Evolutionary conservation across 2,329 filamentous ascomycete species (phyloP).

Genomic region (Penicillium sp.): DNA sequence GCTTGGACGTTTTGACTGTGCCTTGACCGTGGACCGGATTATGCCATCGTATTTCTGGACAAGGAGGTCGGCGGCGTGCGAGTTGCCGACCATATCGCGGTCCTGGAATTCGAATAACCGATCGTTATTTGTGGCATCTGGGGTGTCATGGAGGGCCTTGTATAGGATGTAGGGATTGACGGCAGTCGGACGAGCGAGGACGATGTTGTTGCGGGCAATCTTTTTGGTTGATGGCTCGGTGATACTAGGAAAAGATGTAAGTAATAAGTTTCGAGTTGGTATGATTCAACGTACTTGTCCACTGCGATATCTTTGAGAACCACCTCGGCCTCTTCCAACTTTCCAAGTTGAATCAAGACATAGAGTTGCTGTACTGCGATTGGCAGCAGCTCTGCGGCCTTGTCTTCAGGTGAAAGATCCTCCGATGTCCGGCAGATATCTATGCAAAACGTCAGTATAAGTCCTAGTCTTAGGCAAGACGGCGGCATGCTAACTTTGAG

Average conservation of each 20-base stretch:
- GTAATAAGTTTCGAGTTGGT: not conserved
- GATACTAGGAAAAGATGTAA: conserved; percentile 44
- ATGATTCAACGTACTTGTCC: conserved; percentile 45
- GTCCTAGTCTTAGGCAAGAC: not conserved
- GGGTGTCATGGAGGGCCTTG: conserved; percentile 55
- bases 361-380: conserved; percentile 64
- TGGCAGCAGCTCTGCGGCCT: conserved; percentile 58
- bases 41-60: conserved; percentile 61
- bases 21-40: conserved; percentile 54
- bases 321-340: conserved; percentile 55
- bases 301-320: conserved; percentile 53
- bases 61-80: conserved; percentile 57
- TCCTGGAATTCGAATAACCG: conserved; percentile 60
- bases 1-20: conserved; percentile 48
- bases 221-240: conserved; percentile 59
- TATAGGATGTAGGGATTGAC: conserved; percentile 60
- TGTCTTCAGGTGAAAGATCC: conserved; percentile 60
- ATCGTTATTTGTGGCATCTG: conserved; percentile 51
- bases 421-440: conserved; percentile 61
- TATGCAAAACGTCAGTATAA: conserved; percentile 21
- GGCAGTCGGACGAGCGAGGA: conserved; percentile 48
- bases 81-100: conserved; percentile 55
- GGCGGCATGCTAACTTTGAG: conserved; percentile 47
- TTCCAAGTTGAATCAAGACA: conserved; percentile 56
- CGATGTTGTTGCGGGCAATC: conserved; percentile 61